These are phyloP conservation scores for Asterionellopsis glacialis DNA, from an alignment of 108 stramenopile species.

Conservation along the genomic window DNA sequence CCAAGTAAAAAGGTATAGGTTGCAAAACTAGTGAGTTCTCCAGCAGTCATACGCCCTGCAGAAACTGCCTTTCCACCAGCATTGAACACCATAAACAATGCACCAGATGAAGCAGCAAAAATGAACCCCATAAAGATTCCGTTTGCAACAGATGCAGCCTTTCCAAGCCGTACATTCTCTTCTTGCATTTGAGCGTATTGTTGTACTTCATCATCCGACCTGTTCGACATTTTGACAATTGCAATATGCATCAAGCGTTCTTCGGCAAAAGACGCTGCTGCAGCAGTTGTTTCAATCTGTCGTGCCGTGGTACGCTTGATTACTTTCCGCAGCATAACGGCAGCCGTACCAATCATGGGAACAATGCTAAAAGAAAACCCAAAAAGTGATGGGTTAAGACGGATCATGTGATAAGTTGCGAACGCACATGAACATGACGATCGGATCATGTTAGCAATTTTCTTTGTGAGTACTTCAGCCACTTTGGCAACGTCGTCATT, in stretches of 20 bases:
- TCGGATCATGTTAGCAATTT: constrained; percentile 72
- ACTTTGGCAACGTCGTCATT: constrained; percentile 63
- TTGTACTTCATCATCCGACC: constrained; percentile 64
- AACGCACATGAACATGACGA: constrained; percentile 61
- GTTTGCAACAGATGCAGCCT: constrained; percentile 51
- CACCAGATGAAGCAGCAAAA: constrained; percentile 67
- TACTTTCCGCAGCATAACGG: constrained; percentile 63
- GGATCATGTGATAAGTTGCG: constrained; percentile 76
- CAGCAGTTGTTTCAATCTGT: constrained; percentile 49
- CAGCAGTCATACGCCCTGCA: constrained; percentile 63
- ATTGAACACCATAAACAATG: constrained; percentile 67
- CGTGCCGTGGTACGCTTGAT: constrained; percentile 52
- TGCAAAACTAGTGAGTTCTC: constrained; percentile 72
- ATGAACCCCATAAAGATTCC: constrained; percentile 83
- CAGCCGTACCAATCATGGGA: constrained; percentile 71
- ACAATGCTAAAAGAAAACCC: constrained; percentile 60
- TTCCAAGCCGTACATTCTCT: constrained; percentile 40
- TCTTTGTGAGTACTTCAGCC: constrained; percentile 57
- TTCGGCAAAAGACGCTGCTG: constrained; percentile 69
- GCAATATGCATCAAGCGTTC: constrained; percentile 64
- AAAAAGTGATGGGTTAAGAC: constrained; percentile 69
- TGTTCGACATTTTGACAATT: constrained; percentile 68
- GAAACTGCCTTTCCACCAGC: constrained; percentile 68
- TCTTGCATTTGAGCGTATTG: constrained; percentile 54
- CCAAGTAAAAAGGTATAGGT: constrained; percentile 85